These are phyloP conservation scores for Phytopythium boreale DNA, from an alignment of 352 stramenopile genomes.

Conservation along the genomic window DNA sequence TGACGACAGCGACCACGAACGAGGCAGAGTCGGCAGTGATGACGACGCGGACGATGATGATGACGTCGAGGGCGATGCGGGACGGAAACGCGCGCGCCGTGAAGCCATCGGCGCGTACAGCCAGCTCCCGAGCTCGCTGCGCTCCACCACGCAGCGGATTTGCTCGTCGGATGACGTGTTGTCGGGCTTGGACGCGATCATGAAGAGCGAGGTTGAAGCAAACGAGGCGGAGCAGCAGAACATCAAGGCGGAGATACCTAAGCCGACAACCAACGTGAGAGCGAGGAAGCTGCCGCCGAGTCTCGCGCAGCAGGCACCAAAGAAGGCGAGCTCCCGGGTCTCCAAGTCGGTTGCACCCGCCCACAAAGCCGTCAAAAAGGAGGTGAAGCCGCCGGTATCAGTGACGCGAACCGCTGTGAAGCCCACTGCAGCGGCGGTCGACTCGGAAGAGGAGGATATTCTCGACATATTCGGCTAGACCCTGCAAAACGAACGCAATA, in stretches of 20 bases:
- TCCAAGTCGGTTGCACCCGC: not conserved
- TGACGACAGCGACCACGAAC: slow-evolving; percentile 8
- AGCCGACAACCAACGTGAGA: not conserved
- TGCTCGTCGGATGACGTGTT: slow-evolving; percentile 38
- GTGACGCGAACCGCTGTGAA: not conserved
- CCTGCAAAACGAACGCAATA: not conserved
- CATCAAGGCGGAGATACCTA: not conserved
- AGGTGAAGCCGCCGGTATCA: not conserved
- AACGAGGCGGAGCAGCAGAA: slow-evolving; percentile 13
- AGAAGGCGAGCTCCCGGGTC: not conserved
- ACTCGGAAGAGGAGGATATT: slow-evolving; percentile 56
- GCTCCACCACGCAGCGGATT: slow-evolving; percentile 26
- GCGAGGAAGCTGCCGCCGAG: not conserved
- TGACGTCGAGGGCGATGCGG: slow-evolving; percentile 10
- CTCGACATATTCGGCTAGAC: slow-evolving; percentile 35
- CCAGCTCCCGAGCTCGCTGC: slow-evolving; percentile 22
- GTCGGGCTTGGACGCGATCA: slow-evolving; percentile 40
- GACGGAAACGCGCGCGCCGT: slow-evolving; percentile 12
- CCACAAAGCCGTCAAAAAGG: not conserved
- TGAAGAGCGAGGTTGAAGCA: slow-evolving; percentile 29
- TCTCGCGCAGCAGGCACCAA: not conserved
- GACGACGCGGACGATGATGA: slow-evolving; percentile 5
- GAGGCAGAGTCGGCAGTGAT: slow-evolving; percentile 13
- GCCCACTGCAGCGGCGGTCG: slow-evolving; percentile 3
- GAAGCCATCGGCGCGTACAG: slow-evolving; percentile 35